Percentiles rank a stretch among this genome's conserved stretches.
phyloP scores from a whole-genome alignment of 1,284 basidiomycete species.

The Cryptococcus sp. region DNA sequence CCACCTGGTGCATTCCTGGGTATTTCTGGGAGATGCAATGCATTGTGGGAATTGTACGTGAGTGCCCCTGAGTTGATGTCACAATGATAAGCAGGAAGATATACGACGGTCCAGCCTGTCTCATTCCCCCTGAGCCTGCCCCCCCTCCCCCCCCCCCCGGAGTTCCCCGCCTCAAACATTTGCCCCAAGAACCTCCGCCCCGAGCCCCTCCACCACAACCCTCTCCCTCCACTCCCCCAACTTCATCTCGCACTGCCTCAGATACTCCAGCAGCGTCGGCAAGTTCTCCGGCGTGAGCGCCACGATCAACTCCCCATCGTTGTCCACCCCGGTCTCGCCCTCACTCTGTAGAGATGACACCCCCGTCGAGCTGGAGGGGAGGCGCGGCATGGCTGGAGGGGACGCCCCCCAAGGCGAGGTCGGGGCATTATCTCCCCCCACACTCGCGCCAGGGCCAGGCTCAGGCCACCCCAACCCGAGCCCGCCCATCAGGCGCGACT shows the following conservation, averaged over 20 bases:
- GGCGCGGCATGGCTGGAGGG: no score
- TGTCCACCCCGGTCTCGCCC: neutral
- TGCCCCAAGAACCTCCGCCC: neutral
- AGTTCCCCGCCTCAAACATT: neutral
- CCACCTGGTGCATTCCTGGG: neutral
- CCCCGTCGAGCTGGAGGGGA: neutral
- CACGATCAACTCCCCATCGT: conserved; percentile 20
- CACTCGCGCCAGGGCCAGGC: neutral
- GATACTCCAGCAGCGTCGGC: conserved; percentile 39
- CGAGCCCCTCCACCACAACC: conserved; percentile 5
- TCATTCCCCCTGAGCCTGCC: neutral
- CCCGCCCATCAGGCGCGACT: conserved; percentile 25
- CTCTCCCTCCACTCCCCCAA: conserved; percentile 36
- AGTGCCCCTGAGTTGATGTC: neutral
- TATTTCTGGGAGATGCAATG: conserved; percentile 2
- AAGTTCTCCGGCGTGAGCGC: conserved; percentile 46
- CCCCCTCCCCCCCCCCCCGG: no score
- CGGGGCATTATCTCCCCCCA: no score
- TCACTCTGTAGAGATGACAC: neutral
- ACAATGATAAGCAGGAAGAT: neutral
- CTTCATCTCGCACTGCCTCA: conserved; percentile 40
- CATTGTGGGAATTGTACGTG: neutral
- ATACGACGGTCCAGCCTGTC: neutral
- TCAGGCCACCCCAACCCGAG: conserved; percentile 18
- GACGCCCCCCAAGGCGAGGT: no score